Base-by-base conservation (phyloP, 2,329 filamentous ascomycete genomes). In the Mariannaea elegans region DNA sequence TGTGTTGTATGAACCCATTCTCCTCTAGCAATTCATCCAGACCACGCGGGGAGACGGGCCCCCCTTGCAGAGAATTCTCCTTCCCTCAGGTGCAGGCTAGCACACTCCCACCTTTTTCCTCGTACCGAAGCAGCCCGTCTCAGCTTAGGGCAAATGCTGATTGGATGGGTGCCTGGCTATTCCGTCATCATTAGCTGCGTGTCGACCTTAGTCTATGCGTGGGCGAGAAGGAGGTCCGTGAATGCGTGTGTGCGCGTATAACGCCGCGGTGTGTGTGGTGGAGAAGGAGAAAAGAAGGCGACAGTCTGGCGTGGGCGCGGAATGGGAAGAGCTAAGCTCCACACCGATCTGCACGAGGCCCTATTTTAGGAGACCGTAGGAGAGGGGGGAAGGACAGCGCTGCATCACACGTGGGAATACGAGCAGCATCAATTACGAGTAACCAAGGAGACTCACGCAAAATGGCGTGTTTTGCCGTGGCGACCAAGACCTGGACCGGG, bases 321-420 rank as follows among this genome's bases (percentile, higher is more conserved):
- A 14, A n/a, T 14, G 36, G 31, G 10, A 16, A 21, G 16, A 12
- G 24, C 34, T 29, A 47, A 10, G 41, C 49, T 52, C 49, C 49
- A 52, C 49, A 44, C 49, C 38, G 49, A 52, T 52, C 49, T 52
- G 38, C 49, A 29, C 18, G 14, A 16, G 18, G 41, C 34, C 36
- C 49, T 38, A 42, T 42, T 52, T 52, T 52, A 32, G 39, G 49
- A 38, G 39, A 6, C 36, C 34, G 48, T 51, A 27, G 24, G 24
- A 9, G 24, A 27, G 24, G 24, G 24, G 24, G 9, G 9, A 5
- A 19, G 34, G 41, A 7, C 27, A 3, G 8, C 23, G 18, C 39
- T 46, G 50, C 50, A 54, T 32, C 50, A 54, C 41, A 44, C 56
- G 29, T 41, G 38, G 41, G 44, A 46, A 45, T 45, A 51, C 34